Evolutionary conservation across 108 stramenopile genomes (phyloP).

Genomic region (Cyclotella kingstonii): DNA sequence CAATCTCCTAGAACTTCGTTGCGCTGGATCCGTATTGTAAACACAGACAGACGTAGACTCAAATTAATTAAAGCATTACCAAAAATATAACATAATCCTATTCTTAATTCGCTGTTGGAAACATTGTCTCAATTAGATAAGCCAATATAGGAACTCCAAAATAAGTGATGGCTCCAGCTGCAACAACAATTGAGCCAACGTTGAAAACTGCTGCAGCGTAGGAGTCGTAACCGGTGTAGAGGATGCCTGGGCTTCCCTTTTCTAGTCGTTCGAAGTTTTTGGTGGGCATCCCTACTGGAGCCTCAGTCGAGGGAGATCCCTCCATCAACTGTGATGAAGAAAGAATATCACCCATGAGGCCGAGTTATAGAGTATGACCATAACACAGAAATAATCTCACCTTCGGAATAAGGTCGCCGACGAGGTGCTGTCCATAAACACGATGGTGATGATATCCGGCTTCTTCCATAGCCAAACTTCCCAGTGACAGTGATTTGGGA

Average conservation of each 20-base stretch:
- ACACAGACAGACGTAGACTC: too few species aligned
- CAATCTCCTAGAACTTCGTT: conserved; percentile 83
- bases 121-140: conserved; percentile 4
- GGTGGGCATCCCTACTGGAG: conserved; percentile 63
- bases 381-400: conserved; percentile 19
- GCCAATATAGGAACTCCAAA: conserved; percentile 28
- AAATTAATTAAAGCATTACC: too few species aligned
- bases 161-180: conserved; percentile 45
- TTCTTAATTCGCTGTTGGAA: background rate
- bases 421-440: conserved; percentile 65
- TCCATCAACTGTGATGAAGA: conserved; percentile 12
- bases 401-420: conserved; percentile 71
- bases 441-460: conserved; percentile 62
- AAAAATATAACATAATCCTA: too few species aligned
- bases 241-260: conserved; percentile 41
- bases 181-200: conserved; percentile 54
- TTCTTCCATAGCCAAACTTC: conserved; percentile 74
- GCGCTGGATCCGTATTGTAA: conserved; percentile 35
- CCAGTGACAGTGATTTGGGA: conserved; percentile 39
- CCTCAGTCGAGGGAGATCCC: conserved; percentile 41
- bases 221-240: conserved; percentile 45
- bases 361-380: background rate
- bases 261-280: conserved; percentile 52
- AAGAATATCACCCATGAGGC: background rate
- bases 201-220: conserved; percentile 49